These are phyloP conservation scores for Pleurotus tuber-regium DNA, from an alignment of 768 basidiomycete genomes.

Conservation along the genomic window DNA sequence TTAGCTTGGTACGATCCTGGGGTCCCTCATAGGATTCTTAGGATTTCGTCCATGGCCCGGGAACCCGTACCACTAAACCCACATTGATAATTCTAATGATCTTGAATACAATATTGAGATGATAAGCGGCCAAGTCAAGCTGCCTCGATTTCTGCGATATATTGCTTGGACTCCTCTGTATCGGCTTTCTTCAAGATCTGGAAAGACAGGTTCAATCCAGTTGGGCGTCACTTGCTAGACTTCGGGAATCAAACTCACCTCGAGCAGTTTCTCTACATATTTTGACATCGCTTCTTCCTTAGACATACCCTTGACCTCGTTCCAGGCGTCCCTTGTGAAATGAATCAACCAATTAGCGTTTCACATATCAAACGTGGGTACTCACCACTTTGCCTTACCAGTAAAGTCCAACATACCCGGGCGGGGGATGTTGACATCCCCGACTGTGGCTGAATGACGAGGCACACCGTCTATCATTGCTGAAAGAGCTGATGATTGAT, in stretches of 20 bases:
- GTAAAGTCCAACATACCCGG: constrained; percentile 83
- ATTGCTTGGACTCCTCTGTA: constrained; percentile 52
- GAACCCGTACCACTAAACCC: neutral
- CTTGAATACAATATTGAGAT: neutral
- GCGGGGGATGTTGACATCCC: constrained; percentile 61
- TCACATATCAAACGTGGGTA: constrained; percentile 12
- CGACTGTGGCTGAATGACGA: constrained; percentile 56
- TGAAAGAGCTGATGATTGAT: neutral
- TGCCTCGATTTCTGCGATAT: constrained; percentile 60
- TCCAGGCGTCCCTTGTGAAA: constrained; percentile 80
- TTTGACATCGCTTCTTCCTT: constrained; percentile 67
- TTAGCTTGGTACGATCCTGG: too few species aligned
- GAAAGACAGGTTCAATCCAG: constrained; percentile 4
- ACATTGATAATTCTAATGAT: neutral
- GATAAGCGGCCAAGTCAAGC: constrained; percentile 24
- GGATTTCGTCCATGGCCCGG: neutral
- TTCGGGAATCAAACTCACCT: constrained; percentile 39
- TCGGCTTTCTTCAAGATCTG: constrained; percentile 56
- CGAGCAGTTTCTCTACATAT: constrained; percentile 76
- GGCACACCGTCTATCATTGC: neutral
- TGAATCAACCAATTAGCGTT: constrained; percentile 11
- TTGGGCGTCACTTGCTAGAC: neutral
- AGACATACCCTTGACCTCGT: constrained; percentile 54
- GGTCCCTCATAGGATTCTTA: neutral
- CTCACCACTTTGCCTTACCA: constrained; percentile 89